phyloP scores from a whole-genome alignment of 345 rosid species.

The Salix dunnii region DNA sequence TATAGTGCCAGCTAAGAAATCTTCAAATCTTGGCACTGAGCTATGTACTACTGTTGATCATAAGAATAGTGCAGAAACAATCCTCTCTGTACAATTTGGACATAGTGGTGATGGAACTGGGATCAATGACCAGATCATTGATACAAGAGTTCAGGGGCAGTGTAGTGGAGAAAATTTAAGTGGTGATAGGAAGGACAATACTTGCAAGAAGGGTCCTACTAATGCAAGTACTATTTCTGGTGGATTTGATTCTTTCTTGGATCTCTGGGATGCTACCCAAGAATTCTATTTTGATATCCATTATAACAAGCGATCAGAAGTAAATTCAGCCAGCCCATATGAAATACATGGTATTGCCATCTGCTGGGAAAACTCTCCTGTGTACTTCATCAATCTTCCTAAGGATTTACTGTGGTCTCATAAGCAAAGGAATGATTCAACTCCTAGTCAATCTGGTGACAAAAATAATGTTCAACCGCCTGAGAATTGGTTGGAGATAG shows the following conservation, averaged over 20 bases:
- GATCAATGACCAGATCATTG: conserved; percentile 11
- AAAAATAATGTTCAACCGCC: conserved; percentile 27
- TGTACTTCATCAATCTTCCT: conserved; percentile 73
- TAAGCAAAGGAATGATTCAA: conserved; percentile 34
- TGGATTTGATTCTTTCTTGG: conserved; percentile 88
- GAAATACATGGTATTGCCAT: conserved; percentile 89
- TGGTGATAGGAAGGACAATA: conserved; percentile 33
- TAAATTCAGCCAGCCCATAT: conserved; percentile 44
- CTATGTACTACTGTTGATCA: conserved; percentile 11
- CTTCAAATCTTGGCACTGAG: conserved; percentile 1
- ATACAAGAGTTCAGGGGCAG: conserved; percentile 10
- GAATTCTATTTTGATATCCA: conserved; percentile 89
- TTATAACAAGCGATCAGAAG: conserved; percentile 53
- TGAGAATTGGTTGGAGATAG: conserved; percentile 40
- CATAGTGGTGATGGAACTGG: conserved; percentile 21
- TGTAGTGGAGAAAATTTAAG: conserved; percentile 17
- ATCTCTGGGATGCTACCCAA: conserved; percentile 56
- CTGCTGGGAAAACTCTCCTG: conserved; percentile 85
- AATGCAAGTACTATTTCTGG: conserved; percentile 58
- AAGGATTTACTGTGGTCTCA: conserved; percentile 61
- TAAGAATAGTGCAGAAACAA: conserved; percentile 16
- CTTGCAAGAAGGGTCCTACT: conserved; percentile 63
- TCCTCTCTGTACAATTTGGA: conserved; percentile 17
- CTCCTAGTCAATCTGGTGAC: conserved; percentile 34
- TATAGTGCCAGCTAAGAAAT: conserved; percentile 21